These are phyloP conservation scores for Lepiota brunneoincarnata DNA, from an alignment of 768 basidiomycete species.

Conservation along the genomic window DNA sequence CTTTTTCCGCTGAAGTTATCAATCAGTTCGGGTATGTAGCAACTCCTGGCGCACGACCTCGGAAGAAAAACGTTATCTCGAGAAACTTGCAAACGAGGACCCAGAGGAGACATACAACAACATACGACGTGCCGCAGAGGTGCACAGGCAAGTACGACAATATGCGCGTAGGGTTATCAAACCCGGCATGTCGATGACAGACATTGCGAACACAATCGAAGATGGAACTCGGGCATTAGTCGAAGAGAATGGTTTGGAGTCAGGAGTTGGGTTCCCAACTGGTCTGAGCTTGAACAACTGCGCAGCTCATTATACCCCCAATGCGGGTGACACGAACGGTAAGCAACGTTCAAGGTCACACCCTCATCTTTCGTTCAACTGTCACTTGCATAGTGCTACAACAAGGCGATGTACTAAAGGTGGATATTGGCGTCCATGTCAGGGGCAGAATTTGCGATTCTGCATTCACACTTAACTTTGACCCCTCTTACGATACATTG, in stretches of 20 bases:
- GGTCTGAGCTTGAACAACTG: conserved; percentile 92
- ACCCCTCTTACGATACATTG: conserved; percentile 86
- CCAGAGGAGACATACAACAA: conserved; percentile 82
- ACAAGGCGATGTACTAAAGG: conserved; percentile 87
- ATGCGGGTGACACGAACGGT: conserved; percentile 87
- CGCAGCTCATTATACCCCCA: conserved; percentile 96
- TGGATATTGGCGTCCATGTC: conserved; percentile 97
- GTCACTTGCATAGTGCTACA: conserved; percentile 59
- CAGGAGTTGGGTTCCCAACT: conserved; percentile 95
- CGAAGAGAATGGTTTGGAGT: conserved; percentile 83
- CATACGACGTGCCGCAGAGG: conserved; percentile 93
- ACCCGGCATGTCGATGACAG: conserved; percentile 92
- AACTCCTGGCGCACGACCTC: conserved; percentile 87
- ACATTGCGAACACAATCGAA: conserved; percentile 93
- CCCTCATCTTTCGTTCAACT: background rate
- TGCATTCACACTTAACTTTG: conserved; percentile 90
- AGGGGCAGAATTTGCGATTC: conserved; percentile 95
- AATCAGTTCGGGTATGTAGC: conserved; percentile 36
- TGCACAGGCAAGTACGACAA: conserved; percentile 87
- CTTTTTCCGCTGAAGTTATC: background rate
- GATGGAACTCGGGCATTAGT: conserved; percentile 88
- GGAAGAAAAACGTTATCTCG: conserved; percentile 85
- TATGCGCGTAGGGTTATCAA: conserved; percentile 80
- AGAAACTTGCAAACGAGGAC: conserved; percentile 74
- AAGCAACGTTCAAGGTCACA: conserved; percentile 21